Conservation (phyloP, 176 grass and related monocot species). For the Avena eriantha region DNA sequence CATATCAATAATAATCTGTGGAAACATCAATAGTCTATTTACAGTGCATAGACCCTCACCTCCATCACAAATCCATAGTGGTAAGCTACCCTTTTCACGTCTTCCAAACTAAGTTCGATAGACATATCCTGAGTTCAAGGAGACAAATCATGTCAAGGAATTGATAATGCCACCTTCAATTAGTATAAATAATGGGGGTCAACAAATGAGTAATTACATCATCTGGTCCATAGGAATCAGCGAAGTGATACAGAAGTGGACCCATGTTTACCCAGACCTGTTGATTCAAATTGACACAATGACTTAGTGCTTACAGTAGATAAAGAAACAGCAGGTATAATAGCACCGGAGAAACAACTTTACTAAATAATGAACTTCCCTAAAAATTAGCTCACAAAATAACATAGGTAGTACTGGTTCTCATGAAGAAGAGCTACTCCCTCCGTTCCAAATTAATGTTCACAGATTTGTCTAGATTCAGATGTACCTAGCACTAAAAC, state of each 20-base stretch:
- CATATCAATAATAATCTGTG: conserved; percentile 33
- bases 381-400: conserved; percentile 13
- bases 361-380: conserved; percentile 20
- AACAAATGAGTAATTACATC: conserved; percentile 58
- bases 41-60: conserved; percentile 53
- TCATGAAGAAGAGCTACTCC: conserved; percentile 42
- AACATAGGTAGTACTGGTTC: background rate
- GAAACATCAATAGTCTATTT: conserved; percentile 1
- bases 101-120: conserved; percentile 92
- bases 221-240: conserved; percentile 84
- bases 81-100: conserved; percentile 88
- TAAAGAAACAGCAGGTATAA: conserved; percentile 22
- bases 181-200: conserved; percentile 8
- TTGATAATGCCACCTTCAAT: conserved; percentile 35
- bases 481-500: no score
- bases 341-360: conserved; percentile 3
- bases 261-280: conserved; percentile 99
- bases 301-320: conserved; percentile 14
- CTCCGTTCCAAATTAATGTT: no score
- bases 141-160: conserved; percentile 43
- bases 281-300: conserved; percentile 39
- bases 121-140: conserved; percentile 89
- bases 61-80: conserved; percentile 93
- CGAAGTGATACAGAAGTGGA: conserved; percentile 93
- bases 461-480: no score